These are phyloP conservation scores for Aspergillus fijiensis DNA, from an alignment of 2,329 filamentous ascomycete genomes.

Conservation along the genomic window DNA sequence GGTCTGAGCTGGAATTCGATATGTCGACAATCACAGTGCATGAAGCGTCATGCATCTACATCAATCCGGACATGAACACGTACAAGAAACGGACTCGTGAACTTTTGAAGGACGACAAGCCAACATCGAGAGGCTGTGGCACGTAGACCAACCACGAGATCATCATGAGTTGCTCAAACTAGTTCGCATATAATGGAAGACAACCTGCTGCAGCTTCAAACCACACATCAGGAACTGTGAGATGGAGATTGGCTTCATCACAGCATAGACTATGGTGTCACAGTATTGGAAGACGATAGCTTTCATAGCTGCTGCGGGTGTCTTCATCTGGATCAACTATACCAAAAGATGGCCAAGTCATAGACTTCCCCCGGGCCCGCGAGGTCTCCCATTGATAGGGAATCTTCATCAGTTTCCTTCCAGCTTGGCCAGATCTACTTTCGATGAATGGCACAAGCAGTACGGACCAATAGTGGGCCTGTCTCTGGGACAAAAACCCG, in stretches of 20 bases:
- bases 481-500: neutral
- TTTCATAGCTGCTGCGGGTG: neutral
- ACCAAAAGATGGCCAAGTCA: neutral
- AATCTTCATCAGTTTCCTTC: neutral
- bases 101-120: too few species aligned
- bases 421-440: neutral
- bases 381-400: neutral
- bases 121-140: too few species aligned
- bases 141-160: too few species aligned
- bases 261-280: neutral
- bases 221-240: too few species aligned
- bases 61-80: too few species aligned
- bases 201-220: too few species aligned
- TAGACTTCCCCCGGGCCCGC: neutral
- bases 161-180: too few species aligned
- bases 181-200: too few species aligned
- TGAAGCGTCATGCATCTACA: too few species aligned
- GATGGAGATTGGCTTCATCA: neutral
- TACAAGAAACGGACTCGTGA: too few species aligned
- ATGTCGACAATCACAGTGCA: too few species aligned
- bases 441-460: slow-evolving; percentile 8
- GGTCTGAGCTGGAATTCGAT: too few species aligned
- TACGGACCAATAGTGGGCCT: slow-evolving; percentile 14
- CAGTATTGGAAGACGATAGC: neutral
- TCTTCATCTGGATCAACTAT: neutral